Base-by-base conservation (phyloP, 306 rosid genomes). In the Gillenia trifoliata region DNA sequence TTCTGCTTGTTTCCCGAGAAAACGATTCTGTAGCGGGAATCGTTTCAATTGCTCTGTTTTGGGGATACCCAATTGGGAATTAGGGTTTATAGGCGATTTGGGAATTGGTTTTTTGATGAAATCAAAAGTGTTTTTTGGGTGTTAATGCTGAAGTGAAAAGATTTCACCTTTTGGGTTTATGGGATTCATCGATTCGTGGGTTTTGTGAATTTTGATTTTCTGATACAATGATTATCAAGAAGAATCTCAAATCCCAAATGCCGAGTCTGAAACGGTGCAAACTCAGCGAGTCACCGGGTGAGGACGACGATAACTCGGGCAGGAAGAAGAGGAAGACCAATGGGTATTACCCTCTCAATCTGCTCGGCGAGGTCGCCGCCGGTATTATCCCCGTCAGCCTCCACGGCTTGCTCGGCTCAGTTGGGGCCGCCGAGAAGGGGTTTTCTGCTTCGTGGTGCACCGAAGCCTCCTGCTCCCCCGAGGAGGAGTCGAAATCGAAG, bases 201-300 rank as follows among this genome's bases (percentile, higher is more conserved):
- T 56, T 54, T 65, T 68, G 31, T 74, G 30, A 26, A 66, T 72
- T 62, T 73, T 55, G 12, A 16, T 55, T 59, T 59, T 69, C 29
- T 5, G 64, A 11, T 22, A 72, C 31, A 69, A 95, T 95, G 99
- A 95, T 95, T 77, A 92, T 95, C 86, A 95, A 95, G 86, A 88
- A 94, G 77, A 89, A 89, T 79, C 72, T 92, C 83, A 95, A 95
- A 90, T 83, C 96, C 82, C 92, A 89, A 95, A 95, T 95, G 98
- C 99, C 98, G 93, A 85, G 89, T 84, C 78, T 92, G 89, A 95
- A 92, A 87, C 88, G 99, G 79, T 76, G 90, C 82, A 95, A 76
- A 83, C 79, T 79, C 78, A 78, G 81, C 54, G 96, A 86, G 82
- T 80, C 91, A 59, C 85, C 82, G 19, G 97, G 91, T 2, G 96